Percentiles rank a stretch among this genome's conserved stretches.
Conservation (phyloP, 176 grass and related monocot species). For the Saccharum spontaneum region DNA sequence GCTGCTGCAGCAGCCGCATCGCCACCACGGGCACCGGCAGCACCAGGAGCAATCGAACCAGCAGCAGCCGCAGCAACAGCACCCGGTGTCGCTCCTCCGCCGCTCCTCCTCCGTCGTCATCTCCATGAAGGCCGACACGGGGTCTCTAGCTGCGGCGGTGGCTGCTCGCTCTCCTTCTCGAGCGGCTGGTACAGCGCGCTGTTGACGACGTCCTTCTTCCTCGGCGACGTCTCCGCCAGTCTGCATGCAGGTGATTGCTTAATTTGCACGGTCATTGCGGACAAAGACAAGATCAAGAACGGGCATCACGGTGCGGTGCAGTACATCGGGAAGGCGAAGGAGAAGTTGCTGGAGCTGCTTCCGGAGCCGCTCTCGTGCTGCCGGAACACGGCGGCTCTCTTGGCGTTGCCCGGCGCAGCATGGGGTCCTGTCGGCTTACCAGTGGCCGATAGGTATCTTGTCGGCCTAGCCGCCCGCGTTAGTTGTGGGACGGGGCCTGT, state of each 20-base stretch:
- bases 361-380: slow-evolving; percentile 46
- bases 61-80: slow-evolving; percentile 52
- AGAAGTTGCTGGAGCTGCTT: slow-evolving; percentile 61
- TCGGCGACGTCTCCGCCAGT: slow-evolving; percentile 41
- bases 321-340: slow-evolving; percentile 83
- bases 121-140: too few species aligned
- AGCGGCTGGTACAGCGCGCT: slow-evolving; percentile 31
- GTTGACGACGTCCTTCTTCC: slow-evolving; percentile 34
- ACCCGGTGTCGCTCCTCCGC: slow-evolving; percentile 7
- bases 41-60: slow-evolving; percentile 48
- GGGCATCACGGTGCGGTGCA: background rate
- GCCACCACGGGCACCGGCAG: slow-evolving; percentile 14
- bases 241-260: slow-evolving; percentile 1
- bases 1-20: slow-evolving; percentile 10
- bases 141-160: too few species aligned
- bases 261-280: background rate
- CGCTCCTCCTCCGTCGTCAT: slow-evolving; percentile 54
- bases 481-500: too few species aligned
- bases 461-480: too few species aligned
- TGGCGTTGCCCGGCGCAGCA: slow-evolving; percentile 18
- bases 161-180: slow-evolving; percentile 15
- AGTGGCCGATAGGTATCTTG: too few species aligned
- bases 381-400: background rate
- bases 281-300: background rate
- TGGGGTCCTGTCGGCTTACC: too few species aligned